phyloP scores from a whole-genome alignment of 1,284 basidiomycete species.

The Cryptococcus hybrid region DNA sequence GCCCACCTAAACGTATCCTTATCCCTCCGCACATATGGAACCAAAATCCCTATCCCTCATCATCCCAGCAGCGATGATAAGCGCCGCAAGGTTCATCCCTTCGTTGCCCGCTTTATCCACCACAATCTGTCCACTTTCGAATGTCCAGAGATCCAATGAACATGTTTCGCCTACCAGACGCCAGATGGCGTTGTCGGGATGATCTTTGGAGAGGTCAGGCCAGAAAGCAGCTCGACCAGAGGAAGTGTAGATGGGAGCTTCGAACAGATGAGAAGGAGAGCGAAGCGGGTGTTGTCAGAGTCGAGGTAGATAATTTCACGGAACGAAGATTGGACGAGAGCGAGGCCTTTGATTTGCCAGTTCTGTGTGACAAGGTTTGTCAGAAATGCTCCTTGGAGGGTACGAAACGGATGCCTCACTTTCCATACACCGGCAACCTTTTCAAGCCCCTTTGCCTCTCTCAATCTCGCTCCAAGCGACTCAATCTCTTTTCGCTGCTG shows the following conservation, averaged over 20 bases:
- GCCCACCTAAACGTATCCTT: conserved; percentile 54
- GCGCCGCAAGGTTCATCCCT: conserved; percentile 53
- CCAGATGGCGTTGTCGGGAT: conserved; percentile 55
- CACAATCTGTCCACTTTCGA: conserved; percentile 52
- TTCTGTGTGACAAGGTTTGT: conserved; percentile 34
- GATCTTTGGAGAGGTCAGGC: conserved; percentile 54
- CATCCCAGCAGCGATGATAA: conserved; percentile 49
- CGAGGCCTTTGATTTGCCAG: conserved; percentile 53
- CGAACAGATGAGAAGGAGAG: conserved; percentile 51
- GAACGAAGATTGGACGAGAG: conserved; percentile 52
- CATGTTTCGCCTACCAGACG: conserved; percentile 52
- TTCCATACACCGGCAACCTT: conserved; percentile 42
- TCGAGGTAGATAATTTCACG: conserved; percentile 44
- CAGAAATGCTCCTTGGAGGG: conserved; percentile 6
- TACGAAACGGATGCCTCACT: conserved; percentile 9
- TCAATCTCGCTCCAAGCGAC: conserved; percentile 42
- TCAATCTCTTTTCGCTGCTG: conserved; percentile 37
- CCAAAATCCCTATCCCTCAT: conserved; percentile 46
- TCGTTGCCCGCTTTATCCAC: conserved; percentile 53
- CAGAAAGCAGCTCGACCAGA: conserved; percentile 53
- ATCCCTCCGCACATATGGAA: conserved; percentile 46
- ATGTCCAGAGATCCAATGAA: conserved; percentile 41
- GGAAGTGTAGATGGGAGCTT: conserved; percentile 40
- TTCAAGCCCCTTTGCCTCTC: conserved; percentile 26
- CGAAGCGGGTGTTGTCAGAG: conserved; percentile 33